Percentiles rank a stretch among this genome's conserved stretches.
Evolutionary conservation across 83 land plant species (phyloP).

Genomic region (Diphasiastrum complanatum): DNA sequence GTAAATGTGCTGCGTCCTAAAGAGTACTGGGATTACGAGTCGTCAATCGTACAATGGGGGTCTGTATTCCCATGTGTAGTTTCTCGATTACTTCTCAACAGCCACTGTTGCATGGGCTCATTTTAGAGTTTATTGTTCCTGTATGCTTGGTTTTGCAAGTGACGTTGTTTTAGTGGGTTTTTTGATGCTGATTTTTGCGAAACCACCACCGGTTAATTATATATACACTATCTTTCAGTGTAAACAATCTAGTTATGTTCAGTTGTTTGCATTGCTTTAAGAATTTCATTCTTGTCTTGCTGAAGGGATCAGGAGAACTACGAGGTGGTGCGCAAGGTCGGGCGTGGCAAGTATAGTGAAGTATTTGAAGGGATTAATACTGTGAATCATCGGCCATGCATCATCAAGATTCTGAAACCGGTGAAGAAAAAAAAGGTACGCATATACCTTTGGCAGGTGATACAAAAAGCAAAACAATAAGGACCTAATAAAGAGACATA

Average conservation of each 20-base stretch:
- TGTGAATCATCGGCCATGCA: constrained; percentile 34
- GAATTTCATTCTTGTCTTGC: not conserved
- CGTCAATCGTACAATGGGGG: constrained; percentile 80
- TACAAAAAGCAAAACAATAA: too few species aligned
- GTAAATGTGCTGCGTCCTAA: constrained; percentile 66
- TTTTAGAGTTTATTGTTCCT: not conserved
- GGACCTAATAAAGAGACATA: too few species aligned
- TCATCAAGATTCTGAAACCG: constrained; percentile 53
- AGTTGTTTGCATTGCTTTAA: too few species aligned
- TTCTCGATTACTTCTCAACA: not conserved
- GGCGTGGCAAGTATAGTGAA: constrained; percentile 66
- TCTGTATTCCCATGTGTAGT: not conserved
- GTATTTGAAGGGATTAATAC: constrained; percentile 49
- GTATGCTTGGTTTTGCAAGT: constrained; percentile 5
- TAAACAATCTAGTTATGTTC: too few species aligned
- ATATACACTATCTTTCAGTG: too few species aligned
- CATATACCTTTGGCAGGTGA: too few species aligned
- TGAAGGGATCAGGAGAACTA: constrained; percentile 70
- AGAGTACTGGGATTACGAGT: constrained; percentile 80
- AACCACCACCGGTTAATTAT: too few species aligned
- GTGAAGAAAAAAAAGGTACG: constrained; percentile 57
- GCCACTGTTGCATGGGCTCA: not conserved
- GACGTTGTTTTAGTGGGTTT: too few species aligned
- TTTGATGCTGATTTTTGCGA: too few species aligned
- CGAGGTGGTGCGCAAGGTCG: constrained; percentile 68